A percentile compares a stretch with the other conserved stretches of the same genome.
phyloP scores from a whole-genome alignment of 306 rosid genomes.

The Lathyrus oleraceus region DNA sequence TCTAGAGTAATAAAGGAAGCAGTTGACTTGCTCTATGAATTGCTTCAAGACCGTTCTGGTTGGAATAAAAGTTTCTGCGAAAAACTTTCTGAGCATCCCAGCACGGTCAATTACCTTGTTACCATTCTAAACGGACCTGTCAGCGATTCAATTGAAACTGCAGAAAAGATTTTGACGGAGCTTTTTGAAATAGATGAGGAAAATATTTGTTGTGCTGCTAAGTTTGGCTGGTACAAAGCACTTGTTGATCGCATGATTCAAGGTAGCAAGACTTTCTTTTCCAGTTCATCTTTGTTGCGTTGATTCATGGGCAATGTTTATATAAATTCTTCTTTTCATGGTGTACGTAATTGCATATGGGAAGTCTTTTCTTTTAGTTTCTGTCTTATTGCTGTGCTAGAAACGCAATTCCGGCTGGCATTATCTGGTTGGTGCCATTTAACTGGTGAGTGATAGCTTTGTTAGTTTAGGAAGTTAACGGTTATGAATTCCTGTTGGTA shows the following conservation, averaged over 20 bases:
- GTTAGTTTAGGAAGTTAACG: no score
- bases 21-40: constrained; percentile 57
- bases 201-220: constrained; percentile 57
- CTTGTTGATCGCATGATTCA: constrained; percentile 56
- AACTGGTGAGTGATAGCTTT: no score
- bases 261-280: constrained; percentile 49
- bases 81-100: constrained; percentile 56
- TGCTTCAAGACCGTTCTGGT: constrained; percentile 61
- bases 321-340: no score
- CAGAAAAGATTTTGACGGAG: constrained; percentile 60
- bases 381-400: no score
- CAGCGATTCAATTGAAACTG: constrained; percentile 53
- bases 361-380: no score
- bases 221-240: constrained; percentile 74
- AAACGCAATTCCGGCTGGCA: no score
- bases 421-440: no score
- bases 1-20: constrained; percentile 63
- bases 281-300: constrained; percentile 16
- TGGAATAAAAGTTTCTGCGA: constrained; percentile 61
- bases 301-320: background rate
- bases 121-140: constrained; percentile 48
- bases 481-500: no score
- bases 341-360: no score
- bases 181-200: constrained; percentile 65
- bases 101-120: constrained; percentile 55